These are phyloP conservation scores for Ceratobasidium sp. DNA, from an alignment of 1,284 basidiomycete species.

Conservation along the genomic window DNA sequence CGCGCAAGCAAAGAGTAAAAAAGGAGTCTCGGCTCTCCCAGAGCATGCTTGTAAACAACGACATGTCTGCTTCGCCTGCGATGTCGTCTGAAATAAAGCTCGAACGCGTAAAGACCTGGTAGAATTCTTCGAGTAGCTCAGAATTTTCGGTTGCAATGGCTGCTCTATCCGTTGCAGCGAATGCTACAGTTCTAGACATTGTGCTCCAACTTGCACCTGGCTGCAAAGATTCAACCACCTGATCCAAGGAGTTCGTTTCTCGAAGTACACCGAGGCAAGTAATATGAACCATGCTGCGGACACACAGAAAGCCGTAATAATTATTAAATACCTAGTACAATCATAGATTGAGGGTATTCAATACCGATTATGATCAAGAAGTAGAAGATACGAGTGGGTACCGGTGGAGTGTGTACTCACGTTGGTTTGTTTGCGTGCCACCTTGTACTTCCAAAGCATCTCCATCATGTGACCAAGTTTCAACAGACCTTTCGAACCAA, in stretches of 20 bases:
- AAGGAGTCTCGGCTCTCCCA: neutral
- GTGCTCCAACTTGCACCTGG: neutral
- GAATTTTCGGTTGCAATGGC: too few relatives aligned
- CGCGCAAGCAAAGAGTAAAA: neutral
- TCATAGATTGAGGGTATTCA: too few relatives aligned
- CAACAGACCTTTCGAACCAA: neutral
- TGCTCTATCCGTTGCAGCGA: neutral
- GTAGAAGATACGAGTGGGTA: too few relatives aligned
- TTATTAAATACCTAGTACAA: neutral
- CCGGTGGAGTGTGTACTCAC: too few relatives aligned
- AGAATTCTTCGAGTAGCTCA: neutral
- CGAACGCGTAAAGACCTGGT: neutral
- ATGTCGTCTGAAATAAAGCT: neutral
- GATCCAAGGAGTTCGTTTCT: neutral
- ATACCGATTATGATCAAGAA: too few relatives aligned
- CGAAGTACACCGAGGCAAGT: neutral
- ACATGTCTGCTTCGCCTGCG: too few relatives aligned
- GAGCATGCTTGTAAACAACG: neutral
- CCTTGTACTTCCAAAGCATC: neutral
- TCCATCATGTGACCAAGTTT: neutral
- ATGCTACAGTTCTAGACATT: neutral
- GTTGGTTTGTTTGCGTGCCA: neutral
- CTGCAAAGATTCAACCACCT: neutral
- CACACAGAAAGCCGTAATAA: slow-evolving; percentile 4
- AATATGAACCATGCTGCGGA: neutral